Conservation (phyloP, 1,139 yeast species). For the Kodamaea ohmeri region DNA sequence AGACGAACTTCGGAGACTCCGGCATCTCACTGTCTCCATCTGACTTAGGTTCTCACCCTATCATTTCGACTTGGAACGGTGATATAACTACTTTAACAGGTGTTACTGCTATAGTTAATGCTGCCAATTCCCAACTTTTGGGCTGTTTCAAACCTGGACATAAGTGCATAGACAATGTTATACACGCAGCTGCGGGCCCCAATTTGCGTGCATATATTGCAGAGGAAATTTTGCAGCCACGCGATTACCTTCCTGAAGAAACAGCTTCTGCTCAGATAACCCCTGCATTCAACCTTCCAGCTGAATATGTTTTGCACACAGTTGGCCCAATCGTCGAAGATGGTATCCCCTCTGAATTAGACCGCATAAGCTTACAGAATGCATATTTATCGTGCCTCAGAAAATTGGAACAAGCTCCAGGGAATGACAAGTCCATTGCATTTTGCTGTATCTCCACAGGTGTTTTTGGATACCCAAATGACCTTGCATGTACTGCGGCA, state of each 20-base stretch:
- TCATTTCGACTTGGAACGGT: constrained; percentile 7
- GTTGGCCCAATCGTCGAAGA: constrained; percentile 7
- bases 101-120: constrained; percentile 9
- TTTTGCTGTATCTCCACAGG: constrained; percentile 10
- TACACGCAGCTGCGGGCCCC: constrained; percentile 9
- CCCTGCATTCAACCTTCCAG: constrained; percentile 7
- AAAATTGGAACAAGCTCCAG: background rate
- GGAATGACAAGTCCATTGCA: constrained; percentile 5
- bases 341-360: constrained; percentile 1
- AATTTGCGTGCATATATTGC: constrained; percentile 5
- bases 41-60: background rate
- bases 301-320: constrained; percentile 6
- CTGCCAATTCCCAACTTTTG: constrained; percentile 7
- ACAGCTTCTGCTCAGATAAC: constrained; percentile 6
- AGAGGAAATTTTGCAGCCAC: constrained; percentile 3
- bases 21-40: too few species aligned
- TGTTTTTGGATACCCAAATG: constrained; percentile 8
- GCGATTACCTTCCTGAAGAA: constrained; percentile 4
- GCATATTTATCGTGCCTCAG: constrained; percentile 6
- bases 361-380: constrained; percentile 1
- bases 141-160: constrained; percentile 9
- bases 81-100: constrained; percentile 8
- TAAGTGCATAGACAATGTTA: constrained; percentile 9
- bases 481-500: constrained; percentile 4
- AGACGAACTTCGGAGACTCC: too few species aligned